phyloP scores from a whole-genome alignment of 345 rosid species.

The Gynandropsis gynandra region DNA sequence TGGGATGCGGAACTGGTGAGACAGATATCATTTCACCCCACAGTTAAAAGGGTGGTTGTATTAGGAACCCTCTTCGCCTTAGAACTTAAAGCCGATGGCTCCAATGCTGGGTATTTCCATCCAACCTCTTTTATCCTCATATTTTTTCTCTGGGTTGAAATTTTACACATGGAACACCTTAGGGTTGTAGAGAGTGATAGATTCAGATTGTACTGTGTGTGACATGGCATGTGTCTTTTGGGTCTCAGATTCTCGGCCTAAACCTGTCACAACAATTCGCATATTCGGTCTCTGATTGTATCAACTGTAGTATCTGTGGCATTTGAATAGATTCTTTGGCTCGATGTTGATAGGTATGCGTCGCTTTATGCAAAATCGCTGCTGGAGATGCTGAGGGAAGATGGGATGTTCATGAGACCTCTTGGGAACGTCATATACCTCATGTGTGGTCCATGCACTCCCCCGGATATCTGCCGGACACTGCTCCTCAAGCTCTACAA shows the following conservation, averaged over 20 bases:
- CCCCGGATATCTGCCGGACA: slow-evolving; percentile 52
- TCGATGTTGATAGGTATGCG: slow-evolving; percentile 45
- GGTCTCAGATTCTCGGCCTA: too few relatives aligned
- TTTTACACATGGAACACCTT: too few relatives aligned
- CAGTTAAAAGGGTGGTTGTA: slow-evolving; percentile 67
- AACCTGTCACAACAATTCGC: too few relatives aligned
- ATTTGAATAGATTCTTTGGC: background rate
- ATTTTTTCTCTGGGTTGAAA: background rate
- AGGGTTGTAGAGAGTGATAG: too few relatives aligned
- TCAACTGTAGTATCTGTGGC: background rate
- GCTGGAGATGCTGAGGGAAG: slow-evolving; percentile 58
- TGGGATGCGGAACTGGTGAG: slow-evolving; percentile 64
- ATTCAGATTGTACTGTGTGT: too few relatives aligned
- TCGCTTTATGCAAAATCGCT: slow-evolving; percentile 60
- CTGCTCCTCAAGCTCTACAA: slow-evolving; percentile 49
- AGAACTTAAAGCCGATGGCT: slow-evolving; percentile 60
- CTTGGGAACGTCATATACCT: slow-evolving; percentile 84
- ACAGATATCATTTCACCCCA: slow-evolving; percentile 58
- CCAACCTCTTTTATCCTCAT: slow-evolving; percentile 5
- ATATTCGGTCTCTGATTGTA: background rate
- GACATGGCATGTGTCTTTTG: too few relatives aligned
- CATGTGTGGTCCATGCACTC: slow-evolving; percentile 82
- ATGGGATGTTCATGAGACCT: slow-evolving; percentile 71
- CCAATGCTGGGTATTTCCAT: slow-evolving; percentile 56
- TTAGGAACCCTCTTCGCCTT: slow-evolving; percentile 74